These are phyloP conservation scores for Trichoderma polysporum DNA, from an alignment of 2,329 filamentous ascomycete species.

Conservation along the genomic window DNA sequence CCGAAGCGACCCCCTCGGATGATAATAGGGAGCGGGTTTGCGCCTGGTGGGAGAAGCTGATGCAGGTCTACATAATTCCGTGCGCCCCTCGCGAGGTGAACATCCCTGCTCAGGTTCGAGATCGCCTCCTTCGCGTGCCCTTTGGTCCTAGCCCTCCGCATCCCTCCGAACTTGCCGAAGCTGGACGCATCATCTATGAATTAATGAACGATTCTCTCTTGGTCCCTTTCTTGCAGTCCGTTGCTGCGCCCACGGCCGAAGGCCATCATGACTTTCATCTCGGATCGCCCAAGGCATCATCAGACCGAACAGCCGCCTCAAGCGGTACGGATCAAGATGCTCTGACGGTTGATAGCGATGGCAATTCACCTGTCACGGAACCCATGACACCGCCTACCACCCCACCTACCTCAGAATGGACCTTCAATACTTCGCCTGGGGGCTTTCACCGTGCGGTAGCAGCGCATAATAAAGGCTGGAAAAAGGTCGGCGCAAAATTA, in stretches of 20 bases:
- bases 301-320: constrained; percentile 41
- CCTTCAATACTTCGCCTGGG: constrained; percentile 52
- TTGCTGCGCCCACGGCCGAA: constrained; percentile 42
- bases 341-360: constrained; percentile 64
- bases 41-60: constrained; percentile 80
- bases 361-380: constrained; percentile 58
- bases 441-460: constrained; percentile 54
- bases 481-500: constrained; percentile 62
- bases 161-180: constrained; percentile 75
- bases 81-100: constrained; percentile 88
- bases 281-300: constrained; percentile 46
- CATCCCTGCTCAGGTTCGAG: constrained; percentile 79
- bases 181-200: constrained; percentile 86
- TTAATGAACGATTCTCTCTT: constrained; percentile 97
- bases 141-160: constrained; percentile 63
- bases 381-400: constrained; percentile 74
- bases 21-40: constrained; percentile 65
- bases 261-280: constrained; percentile 37
- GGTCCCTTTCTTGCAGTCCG: constrained; percentile 81
- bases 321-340: constrained; percentile 51
- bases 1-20: constrained; percentile 38
- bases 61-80: constrained; percentile 86
- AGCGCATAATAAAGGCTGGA: constrained; percentile 60
- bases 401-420: constrained; percentile 62
- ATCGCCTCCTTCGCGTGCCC: constrained; percentile 65